These are phyloP conservation scores for Fomitopsis pulvina DNA, from an alignment of 768 basidiomycete species.

Conservation along the genomic window DNA sequence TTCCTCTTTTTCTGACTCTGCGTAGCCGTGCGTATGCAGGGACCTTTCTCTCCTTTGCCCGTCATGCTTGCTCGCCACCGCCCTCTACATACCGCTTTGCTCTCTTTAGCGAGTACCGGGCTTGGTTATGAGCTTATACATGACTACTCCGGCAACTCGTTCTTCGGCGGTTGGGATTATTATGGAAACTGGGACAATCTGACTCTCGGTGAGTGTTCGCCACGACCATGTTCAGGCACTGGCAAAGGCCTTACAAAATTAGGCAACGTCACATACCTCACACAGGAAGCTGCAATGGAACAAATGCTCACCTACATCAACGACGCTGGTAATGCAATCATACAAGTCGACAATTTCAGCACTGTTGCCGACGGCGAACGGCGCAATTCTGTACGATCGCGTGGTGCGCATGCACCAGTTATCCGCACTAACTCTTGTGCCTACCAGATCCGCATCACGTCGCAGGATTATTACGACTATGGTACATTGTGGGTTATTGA, in stretches of 20 bases:
- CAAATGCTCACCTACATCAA: conserved; percentile 56
- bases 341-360: conserved; percentile 69
- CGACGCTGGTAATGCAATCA: conserved; percentile 52
- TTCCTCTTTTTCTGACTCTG: neutral
- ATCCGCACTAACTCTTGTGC: too few relatives aligned
- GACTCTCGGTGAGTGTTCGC: conserved; percentile 26
- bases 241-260: too few relatives aligned
- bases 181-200: conserved; percentile 35
- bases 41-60: neutral
- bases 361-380: conserved; percentile 43
- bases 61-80: conserved; percentile 6
- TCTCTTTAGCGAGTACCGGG: conserved; percentile 5
- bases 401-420: too few relatives aligned
- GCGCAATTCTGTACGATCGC: conserved; percentile 52
- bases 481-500: conserved; percentile 45
- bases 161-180: conserved; percentile 41
- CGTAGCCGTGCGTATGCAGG: neutral
- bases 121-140: conserved; percentile 28
- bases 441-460: conserved; percentile 39
- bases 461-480: conserved; percentile 33
- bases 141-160: conserved; percentile 32
- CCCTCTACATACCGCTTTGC: neutral
- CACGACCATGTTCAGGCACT: too few relatives aligned
- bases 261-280: conserved; percentile 63
- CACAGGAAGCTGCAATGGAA: conserved; percentile 36